Evolutionary conservation across 176 grass and related monocot genomes (phyloP).

Genomic region (Rhynchospora tenuis): DNA sequence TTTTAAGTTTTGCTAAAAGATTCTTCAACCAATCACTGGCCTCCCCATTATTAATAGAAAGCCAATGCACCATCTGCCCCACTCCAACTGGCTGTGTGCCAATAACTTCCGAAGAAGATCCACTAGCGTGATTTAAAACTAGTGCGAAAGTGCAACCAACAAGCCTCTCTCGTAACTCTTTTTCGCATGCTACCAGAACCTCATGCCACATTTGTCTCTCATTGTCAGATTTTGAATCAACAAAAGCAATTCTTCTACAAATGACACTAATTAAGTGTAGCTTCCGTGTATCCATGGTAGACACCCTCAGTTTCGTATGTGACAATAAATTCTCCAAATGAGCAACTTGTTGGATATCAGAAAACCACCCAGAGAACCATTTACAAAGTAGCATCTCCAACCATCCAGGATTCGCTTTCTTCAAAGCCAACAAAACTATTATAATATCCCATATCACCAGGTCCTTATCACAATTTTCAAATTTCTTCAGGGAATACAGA

Average conservation of each 20-base stretch:
- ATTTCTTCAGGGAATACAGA: conserved; percentile 49
- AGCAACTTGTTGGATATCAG: conserved; percentile 19
- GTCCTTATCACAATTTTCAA: conserved; percentile 41
- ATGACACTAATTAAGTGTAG: conserved; percentile 71
- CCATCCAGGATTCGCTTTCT: conserved; percentile 41
- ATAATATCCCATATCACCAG: conserved; percentile 68
- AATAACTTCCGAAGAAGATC: conserved; percentile 11
- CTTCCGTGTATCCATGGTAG: conserved; percentile 42
- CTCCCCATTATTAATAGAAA: conserved; percentile 30
- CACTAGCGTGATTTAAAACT: conserved; percentile 32
- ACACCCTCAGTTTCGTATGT: conserved; percentile 28
- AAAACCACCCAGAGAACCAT: conserved; percentile 53
- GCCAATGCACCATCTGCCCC: conserved; percentile 68
- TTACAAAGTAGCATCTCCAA: conserved; percentile 42
- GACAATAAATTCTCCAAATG: conserved; percentile 33
- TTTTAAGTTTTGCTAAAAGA: conserved; percentile 44
- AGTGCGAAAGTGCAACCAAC: conserved; percentile 50
- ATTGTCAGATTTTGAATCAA: conserved; percentile 9
- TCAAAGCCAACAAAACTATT: conserved; percentile 40
- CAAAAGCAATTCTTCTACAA: conserved; percentile 58
- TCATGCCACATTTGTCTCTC: conserved; percentile 46
- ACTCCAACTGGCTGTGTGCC: conserved; percentile 49
- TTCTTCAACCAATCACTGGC: conserved; percentile 32
- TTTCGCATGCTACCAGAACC: conserved; percentile 61
- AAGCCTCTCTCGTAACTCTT: conserved; percentile 53